Conservation (phyloP, 352 stramenopile species). For the Phytophthora nicotianae region DNA sequence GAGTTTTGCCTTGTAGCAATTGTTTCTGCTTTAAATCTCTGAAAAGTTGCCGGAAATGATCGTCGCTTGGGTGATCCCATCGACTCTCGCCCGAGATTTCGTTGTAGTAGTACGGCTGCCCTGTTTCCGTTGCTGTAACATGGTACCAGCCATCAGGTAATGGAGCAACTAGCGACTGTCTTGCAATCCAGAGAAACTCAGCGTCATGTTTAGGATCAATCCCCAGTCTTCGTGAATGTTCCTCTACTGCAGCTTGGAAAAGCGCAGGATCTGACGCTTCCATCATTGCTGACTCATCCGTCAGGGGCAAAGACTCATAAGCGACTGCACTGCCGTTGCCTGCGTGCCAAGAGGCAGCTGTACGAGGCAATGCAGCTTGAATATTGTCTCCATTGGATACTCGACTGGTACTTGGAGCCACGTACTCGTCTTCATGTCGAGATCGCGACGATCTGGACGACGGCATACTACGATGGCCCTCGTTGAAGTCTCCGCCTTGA, state of each 20-base stretch:
- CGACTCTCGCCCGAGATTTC: constrained; percentile 74
- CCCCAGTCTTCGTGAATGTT: constrained; percentile 72
- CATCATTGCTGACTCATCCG: constrained; percentile 58
- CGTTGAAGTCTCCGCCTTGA: constrained; percentile 18
- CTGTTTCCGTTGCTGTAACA: constrained; percentile 61
- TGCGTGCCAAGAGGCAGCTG: constrained; percentile 39
- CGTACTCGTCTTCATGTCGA: constrained; percentile 31
- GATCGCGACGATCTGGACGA: constrained; percentile 26
- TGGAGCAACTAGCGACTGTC: constrained; percentile 73
- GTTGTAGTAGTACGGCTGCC: constrained; percentile 84
- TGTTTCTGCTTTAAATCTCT: constrained; percentile 47
- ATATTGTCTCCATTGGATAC: constrained; percentile 17
- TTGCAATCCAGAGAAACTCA: constrained; percentile 77
- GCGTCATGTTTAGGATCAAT: constrained; percentile 61
- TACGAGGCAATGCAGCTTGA: constrained; percentile 23
- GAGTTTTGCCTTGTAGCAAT: constrained; percentile 32
- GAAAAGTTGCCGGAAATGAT: constrained; percentile 68
- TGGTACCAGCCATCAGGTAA: constrained; percentile 77
- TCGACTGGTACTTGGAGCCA: constrained; percentile 28
- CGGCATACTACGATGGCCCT: constrained; percentile 10
- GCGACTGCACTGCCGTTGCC: constrained; percentile 32
- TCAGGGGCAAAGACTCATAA: constrained; percentile 24
- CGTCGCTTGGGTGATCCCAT: constrained; percentile 83
- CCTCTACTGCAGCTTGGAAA: constrained; percentile 75
- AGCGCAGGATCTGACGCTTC: constrained; percentile 66